Percentiles rank a stretch among this genome's conserved stretches.
Conservation (phyloP, 1,284 basidiomycete genomes). For the Pholiota adiposa region DNA sequence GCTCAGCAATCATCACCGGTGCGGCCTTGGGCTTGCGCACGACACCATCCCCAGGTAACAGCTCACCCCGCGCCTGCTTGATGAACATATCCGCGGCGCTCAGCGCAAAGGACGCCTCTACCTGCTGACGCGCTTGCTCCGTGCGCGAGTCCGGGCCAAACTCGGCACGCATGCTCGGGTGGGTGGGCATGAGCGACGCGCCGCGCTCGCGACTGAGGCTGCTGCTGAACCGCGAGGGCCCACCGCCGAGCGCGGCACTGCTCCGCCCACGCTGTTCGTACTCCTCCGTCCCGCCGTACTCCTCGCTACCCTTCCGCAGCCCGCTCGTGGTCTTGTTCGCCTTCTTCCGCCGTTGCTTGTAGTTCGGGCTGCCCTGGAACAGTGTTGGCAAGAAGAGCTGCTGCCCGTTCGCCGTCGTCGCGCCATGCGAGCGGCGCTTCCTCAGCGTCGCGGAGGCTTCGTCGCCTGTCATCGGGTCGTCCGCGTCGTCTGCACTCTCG, state of each 20-base stretch:
- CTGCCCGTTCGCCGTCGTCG: conserved; percentile 10
- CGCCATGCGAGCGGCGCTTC: conserved; percentile 3
- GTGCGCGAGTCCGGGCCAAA: conserved; percentile 27
- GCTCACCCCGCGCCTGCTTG: conserved; percentile 61
- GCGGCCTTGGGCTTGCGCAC: conserved; percentile 27
- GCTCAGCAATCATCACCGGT: conserved; percentile 28
- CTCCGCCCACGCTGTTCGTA: conserved; percentile 21
- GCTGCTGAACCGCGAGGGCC: conserved; percentile 27
- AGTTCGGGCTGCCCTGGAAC: conserved; percentile 81
- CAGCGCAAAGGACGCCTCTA: conserved; percentile 26
- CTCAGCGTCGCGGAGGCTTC: conserved; percentile 19
- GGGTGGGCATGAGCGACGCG: conserved; percentile 13
- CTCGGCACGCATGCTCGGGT: conserved; percentile 35
- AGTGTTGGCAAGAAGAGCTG: conserved; percentile 76
- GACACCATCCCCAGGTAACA: conserved; percentile 36
- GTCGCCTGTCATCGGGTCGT: conserved; percentile 29
- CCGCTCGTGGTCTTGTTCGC: conserved; percentile 40
- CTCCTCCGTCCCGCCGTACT: conserved; percentile 20
- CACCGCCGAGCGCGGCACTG: neutral
- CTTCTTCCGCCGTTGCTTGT: conserved; percentile 88
- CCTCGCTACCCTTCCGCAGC: conserved; percentile 28
- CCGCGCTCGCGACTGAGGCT: conserved; percentile 30
- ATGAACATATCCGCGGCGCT: conserved; percentile 69
- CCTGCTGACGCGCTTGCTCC: conserved; percentile 29
- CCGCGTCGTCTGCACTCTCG: conserved; percentile 21